Evolutionary conservation across 2,329 filamentous ascomycete genomes (phyloP), one percentile per base, ranked within the genome.

Genomic region (Ophiostoma montium): DNA sequence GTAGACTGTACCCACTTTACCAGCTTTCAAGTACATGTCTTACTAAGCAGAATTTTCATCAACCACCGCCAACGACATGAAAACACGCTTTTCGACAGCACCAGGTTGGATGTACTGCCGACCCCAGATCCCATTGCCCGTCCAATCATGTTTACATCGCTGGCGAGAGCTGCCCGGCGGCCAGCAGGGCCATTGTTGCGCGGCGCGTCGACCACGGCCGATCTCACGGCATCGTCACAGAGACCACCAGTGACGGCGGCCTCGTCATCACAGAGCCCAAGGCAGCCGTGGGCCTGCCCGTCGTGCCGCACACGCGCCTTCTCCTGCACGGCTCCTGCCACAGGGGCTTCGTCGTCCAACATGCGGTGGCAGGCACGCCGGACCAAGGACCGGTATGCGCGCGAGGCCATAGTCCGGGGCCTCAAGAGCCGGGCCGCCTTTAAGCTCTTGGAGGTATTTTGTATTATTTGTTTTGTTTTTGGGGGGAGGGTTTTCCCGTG

Each of bases 341-440:
- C 30, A 12, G 32, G 36, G 3, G 5, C 43, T 0, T 48, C 51
- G 2, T 88, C 86, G 2, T 86, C 82, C 1, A 84, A 76, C 42
- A 67, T 66, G 46, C 71, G 80, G 64, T 98, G 92, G 92, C 86
- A 87, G 63, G 73, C 75, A 47, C 82, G 92, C 18, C 89, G 95
- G 61, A 70, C 70, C 35, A 74, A 66, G 36, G 92, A 98, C 66
- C 66, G 65, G 16, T 94, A 80, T 62, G 76, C 83, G 0, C 77
- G 76, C 50, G 78, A 84, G 57, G 89, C 92, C 42, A 84, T 80
- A 59, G 79, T 94, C 2, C 75, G 84, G 56, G 82, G 82, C 0
- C 68, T 95, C 51, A 95, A 90, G 65, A 94, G 87, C 58, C 79
- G 92, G 54, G 92, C 92, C 23, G 92, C 89, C 0, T 95, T 92